Evolutionary conservation across 805 yeast genomes (phyloP), one percentile per base, ranked within the genome.

Genomic region (Saccharomycopsis fibuligera): DNA sequence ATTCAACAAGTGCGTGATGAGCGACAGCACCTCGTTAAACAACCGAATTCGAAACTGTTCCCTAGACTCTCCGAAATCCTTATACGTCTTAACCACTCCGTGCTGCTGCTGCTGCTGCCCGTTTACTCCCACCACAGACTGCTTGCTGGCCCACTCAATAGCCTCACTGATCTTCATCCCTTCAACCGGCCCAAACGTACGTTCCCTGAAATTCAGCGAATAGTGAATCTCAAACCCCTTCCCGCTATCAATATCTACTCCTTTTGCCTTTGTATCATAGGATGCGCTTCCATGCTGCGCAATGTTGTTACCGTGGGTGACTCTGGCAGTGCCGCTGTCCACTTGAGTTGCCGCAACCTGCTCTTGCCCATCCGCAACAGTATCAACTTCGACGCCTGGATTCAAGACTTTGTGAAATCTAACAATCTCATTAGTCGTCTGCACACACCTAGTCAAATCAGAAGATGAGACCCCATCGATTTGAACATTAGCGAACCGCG

Each of bases 151-250:
- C 54, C 64, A 68, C 8, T 55, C 58, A 27, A 70, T 66, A 1
- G 95, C 96, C 39, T 83, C 89, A 25, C 60, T 63, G 30, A 86
- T 68, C 40, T 71, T 68, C 86, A 83, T 78, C 2, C 95, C 95
- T 62, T 87, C 86, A 25, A 82, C 81, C 6, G 70, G 74, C 1
- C 95, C 96, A 95, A 87, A 85, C 45, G 68, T 62, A 40, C 95
- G 69, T 58, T 87, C 96, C 55, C 96, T 71, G 36, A 84, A 67
- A 23, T 69, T 67, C 6, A 60, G 52, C n/a, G 76, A 70, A 33
- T 54, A 62, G 24, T 42, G 35, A 5, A 42, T 30, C 14, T 30
- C 45, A n/a, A n/a, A n/a, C n/a, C n/a, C n/a, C n/a, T n/a, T n/a
- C n/a, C n/a, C n/a, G n/a, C n/a, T n/a, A n/a, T n/a, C n/a, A n/a